phyloP scores from a whole-genome alignment of 768 basidiomycete genomes.

The Leccinellum albellum region DNA sequence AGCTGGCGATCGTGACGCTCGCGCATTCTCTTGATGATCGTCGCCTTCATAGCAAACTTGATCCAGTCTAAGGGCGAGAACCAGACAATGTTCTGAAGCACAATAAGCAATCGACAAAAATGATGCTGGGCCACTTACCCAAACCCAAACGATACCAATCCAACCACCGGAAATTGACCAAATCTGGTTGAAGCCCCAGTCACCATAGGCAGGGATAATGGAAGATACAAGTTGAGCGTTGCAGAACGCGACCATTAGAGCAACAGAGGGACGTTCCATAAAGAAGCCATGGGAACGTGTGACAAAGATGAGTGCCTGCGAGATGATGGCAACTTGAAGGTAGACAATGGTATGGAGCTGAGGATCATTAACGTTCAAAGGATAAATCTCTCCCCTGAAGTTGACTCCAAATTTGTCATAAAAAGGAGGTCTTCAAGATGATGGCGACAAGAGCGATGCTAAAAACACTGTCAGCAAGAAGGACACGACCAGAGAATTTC shows the following conservation, averaged over 20 bases:
- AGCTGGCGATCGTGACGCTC: slow-evolving; percentile 48
- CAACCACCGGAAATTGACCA: slow-evolving; percentile 80
- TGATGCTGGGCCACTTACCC: slow-evolving; percentile 52
- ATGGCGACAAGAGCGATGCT: slow-evolving; percentile 77
- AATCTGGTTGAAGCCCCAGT: slow-evolving; percentile 94
- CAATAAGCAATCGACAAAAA: slow-evolving; percentile 9
- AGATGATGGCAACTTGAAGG: slow-evolving; percentile 97
- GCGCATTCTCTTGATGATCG: slow-evolving; percentile 82
- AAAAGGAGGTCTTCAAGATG: slow-evolving; percentile 86
- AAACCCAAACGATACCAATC: slow-evolving; percentile 97
- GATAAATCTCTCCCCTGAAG: slow-evolving; percentile 35
- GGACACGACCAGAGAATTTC: slow-evolving; percentile 25
- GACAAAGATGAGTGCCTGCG: slow-evolving; percentile 95
- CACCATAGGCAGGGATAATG: slow-evolving; percentile 89
- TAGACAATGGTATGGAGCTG: slow-evolving; percentile 88
- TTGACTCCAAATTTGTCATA: slow-evolving; percentile 76
- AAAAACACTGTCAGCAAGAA: slow-evolving; percentile 8
- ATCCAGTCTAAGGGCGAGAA: slow-evolving; percentile 93
- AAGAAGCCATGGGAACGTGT: slow-evolving; percentile 94
- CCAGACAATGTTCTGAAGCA: slow-evolving; percentile 82
- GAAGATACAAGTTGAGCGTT: slow-evolving; percentile 92
- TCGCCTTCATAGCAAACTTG: slow-evolving; percentile 96
- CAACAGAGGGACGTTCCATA: slow-evolving; percentile 90
- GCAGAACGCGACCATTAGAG: slow-evolving; percentile 87
- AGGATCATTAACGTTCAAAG: slow-evolving; percentile 48